A percentile compares a stretch with the other conserved stretches of the same genome.
Conservation (phyloP, 106 monocot species). For the Phalaenopsis aphrodite region DNA sequence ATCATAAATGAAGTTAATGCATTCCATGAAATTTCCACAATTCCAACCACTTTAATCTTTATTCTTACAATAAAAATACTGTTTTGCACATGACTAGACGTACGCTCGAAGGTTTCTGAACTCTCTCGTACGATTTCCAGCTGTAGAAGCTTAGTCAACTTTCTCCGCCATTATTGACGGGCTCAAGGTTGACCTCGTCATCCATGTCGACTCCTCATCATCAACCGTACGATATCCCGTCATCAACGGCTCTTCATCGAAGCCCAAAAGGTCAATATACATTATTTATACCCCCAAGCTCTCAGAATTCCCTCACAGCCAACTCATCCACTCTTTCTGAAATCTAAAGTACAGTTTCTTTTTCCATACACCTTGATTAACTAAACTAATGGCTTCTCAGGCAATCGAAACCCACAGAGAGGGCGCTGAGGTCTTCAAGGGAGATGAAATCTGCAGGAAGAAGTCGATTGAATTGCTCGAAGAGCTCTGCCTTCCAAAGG, state of each 20-base stretch:
- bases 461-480: constrained; percentile 19
- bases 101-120: too few species aligned
- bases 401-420: constrained; percentile 7
- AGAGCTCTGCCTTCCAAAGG: constrained; percentile 31
- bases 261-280: background rate
- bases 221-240: background rate
- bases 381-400: constrained; percentile 13
- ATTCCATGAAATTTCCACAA: too few species aligned
- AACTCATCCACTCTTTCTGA: background rate
- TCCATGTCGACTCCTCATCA: background rate
- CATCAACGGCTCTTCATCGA: background rate
- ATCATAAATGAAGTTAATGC: too few species aligned
- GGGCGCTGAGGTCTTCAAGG: constrained; percentile 23
- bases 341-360: background rate
- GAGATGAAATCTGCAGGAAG: constrained; percentile 19
- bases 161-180: background rate
- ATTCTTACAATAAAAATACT: too few species aligned
- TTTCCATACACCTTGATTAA: background rate
- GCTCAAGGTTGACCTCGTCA: background rate
- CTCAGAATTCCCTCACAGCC: background rate
- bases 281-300: background rate
- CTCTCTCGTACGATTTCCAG: too few species aligned
- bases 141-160: too few species aligned
- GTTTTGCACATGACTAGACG: too few species aligned
- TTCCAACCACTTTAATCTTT: too few species aligned